phyloP scores from a whole-genome alignment of 2,329 filamentous ascomycete genomes.

The Hypoxylon sp. region DNA sequence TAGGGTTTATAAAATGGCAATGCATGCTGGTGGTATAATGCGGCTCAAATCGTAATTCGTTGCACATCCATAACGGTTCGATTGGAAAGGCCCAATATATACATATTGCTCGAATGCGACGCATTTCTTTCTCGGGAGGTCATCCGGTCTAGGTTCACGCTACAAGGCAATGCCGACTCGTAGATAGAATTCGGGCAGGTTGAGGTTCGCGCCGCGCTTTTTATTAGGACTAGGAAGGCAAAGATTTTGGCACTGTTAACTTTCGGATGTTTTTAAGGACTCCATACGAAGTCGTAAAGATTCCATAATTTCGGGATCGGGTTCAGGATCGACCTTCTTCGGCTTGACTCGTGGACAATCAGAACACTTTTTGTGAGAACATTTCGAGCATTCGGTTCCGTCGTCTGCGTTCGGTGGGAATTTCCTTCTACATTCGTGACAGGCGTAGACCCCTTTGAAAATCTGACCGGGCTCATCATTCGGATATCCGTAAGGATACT shows the following conservation, averaged over 20 bases:
- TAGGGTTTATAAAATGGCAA: conserved; percentile 36
- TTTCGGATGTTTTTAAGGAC: conserved; percentile 55
- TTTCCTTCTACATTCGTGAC: conserved; percentile 73
- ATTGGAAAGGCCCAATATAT: conserved; percentile 38
- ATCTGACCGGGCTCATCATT: conserved; percentile 72
- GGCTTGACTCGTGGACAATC: conserved; percentile 72
- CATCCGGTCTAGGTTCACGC: conserved; percentile 6
- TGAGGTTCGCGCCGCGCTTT: conserved; percentile 16
- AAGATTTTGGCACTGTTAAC: conserved; percentile 15
- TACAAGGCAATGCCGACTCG: conserved; percentile 24
- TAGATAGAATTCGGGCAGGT: conserved; percentile 33
- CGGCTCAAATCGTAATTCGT: conserved; percentile 50
- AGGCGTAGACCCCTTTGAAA: conserved; percentile 69
- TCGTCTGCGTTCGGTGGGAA: conserved; percentile 67
- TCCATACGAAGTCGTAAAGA: conserved; percentile 70
- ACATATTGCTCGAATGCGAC: conserved; percentile 28
- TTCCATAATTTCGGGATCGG: conserved; percentile 72
- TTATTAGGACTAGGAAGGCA: conserved; percentile 8
- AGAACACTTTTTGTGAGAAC: conserved; percentile 72
- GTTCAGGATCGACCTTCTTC: conserved; percentile 72
- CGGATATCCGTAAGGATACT: conserved; percentile 79
- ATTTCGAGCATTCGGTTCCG: conserved; percentile 71
- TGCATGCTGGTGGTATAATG: conserved; percentile 49
- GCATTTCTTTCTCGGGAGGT: conserved; percentile 16
- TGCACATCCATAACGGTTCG: conserved; percentile 41